Percentiles rank a stretch among this genome's conserved stretches.
phyloP scores from a whole-genome alignment of 179 eudicot genomes.

The Heliamphora ciliata region DNA sequence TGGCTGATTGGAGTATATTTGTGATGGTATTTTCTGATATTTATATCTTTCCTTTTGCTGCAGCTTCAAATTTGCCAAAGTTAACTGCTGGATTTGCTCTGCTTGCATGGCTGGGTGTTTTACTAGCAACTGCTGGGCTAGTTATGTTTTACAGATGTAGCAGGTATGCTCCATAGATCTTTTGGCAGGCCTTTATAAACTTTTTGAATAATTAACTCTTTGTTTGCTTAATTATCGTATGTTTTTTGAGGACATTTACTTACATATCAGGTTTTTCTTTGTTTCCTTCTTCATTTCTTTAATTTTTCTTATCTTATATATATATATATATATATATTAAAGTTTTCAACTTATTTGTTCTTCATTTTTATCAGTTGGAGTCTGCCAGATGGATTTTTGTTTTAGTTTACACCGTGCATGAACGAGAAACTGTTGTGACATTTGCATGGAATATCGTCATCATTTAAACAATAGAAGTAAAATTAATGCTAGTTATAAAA shows the following conservation, averaged over 20 bases:
- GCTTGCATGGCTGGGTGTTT: constrained; percentile 83
- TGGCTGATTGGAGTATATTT: neutral
- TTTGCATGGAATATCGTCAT: neutral
- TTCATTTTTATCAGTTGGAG: too few relatives aligned
- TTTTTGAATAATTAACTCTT: neutral
- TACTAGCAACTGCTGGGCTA: constrained; percentile 68
- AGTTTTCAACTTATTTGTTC: too few relatives aligned
- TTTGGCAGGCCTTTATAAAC: neutral
- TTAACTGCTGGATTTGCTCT: constrained; percentile 73
- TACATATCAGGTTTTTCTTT: neutral
- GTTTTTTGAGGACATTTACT: neutral
- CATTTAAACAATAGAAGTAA: neutral
- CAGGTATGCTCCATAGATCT: constrained; percentile 46
- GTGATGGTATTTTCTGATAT: neutral
- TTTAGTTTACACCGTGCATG: neutral
- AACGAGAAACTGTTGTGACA: neutral
- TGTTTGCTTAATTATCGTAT: neutral
- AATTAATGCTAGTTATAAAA: neutral
- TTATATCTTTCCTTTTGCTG: constrained; percentile 1
- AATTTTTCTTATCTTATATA: too few relatives aligned
- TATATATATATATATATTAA: too few relatives aligned
- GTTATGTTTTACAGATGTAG: constrained; percentile 78
- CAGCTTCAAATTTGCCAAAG: constrained; percentile 66
- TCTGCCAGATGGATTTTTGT: neutral
- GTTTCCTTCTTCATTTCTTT: neutral